phyloP scores from a whole-genome alignment of 1,284 basidiomycete species.

The Ceratobasidium sp. region DNA sequence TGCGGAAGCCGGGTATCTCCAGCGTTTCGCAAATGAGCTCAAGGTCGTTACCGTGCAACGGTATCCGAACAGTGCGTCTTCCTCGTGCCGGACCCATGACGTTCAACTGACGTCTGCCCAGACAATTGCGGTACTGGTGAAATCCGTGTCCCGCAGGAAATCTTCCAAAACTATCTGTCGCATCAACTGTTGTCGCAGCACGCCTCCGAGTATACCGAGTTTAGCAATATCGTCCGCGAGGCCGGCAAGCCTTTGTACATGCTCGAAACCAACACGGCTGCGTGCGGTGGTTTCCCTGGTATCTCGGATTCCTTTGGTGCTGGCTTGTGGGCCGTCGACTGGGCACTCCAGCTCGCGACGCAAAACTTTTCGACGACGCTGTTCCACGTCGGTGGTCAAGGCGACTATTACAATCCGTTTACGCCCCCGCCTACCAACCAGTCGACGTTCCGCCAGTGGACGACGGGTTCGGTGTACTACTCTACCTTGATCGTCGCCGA shows the following conservation, averaged over 20 bases:
- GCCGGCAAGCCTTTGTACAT: conserved; percentile 53
- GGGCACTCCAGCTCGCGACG: conserved; percentile 67
- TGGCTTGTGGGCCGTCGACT: conserved; percentile 75
- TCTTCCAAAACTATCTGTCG: conserved; percentile 34
- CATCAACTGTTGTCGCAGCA: conserved; percentile 23
- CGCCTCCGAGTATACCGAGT: conserved; percentile 34
- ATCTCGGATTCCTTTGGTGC: conserved; percentile 66
- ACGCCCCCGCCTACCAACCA: conserved; percentile 52
- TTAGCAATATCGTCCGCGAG: conserved; percentile 19
- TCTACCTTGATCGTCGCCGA: conserved; percentile 51
- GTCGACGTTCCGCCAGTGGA: conserved; percentile 47
- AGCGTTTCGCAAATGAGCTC: conserved; percentile 29
- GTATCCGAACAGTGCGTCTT: conserved; percentile 40
- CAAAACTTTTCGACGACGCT: conserved; percentile 57
- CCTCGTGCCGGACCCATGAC: neutral
- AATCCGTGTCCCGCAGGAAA: conserved; percentile 36
- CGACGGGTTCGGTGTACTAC: conserved; percentile 52
- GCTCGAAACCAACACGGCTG: conserved; percentile 58
- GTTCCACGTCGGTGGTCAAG: conserved; percentile 49
- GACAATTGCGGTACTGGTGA: conserved; percentile 39
- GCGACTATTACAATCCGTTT: conserved; percentile 53
- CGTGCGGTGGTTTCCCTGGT: conserved; percentile 56
- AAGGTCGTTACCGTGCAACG: conserved; percentile 38
- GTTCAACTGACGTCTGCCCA: neutral
- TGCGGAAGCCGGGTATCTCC: conserved; percentile 33